Conservation (phyloP, 2,329 filamentous ascomycete genomes). For the Fusarium falciforme region DNA sequence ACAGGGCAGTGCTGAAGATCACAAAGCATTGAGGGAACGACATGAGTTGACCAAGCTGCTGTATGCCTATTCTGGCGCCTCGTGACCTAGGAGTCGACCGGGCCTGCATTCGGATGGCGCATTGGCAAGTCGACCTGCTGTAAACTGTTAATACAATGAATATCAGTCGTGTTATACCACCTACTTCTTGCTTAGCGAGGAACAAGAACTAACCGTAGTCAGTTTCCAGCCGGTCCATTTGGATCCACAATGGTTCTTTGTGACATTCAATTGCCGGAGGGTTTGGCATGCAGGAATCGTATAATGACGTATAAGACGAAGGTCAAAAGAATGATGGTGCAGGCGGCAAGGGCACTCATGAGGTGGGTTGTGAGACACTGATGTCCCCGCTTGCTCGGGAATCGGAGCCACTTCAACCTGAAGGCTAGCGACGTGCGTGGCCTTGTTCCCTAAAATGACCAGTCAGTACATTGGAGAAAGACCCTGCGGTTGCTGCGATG, state of each 20-base stretch:
- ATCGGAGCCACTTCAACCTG: background rate
- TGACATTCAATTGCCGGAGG: background rate
- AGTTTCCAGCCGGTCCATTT: background rate
- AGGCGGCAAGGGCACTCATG: background rate
- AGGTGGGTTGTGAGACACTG: background rate
- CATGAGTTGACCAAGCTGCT: background rate
- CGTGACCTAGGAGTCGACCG: background rate
- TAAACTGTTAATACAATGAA: background rate
- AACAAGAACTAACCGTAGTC: background rate
- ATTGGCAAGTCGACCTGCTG: background rate
- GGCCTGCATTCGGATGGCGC: background rate
- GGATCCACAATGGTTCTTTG: background rate
- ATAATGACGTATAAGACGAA: background rate
- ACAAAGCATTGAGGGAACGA: background rate
- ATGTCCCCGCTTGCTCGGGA: background rate
- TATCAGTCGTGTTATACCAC: background rate
- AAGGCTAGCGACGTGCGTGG: background rate
- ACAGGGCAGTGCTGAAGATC: background rate
- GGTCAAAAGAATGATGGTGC: background rate
- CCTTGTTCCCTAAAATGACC: background rate
- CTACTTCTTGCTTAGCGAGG: background rate
- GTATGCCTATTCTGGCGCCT: background rate
- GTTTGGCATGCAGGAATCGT: background rate
- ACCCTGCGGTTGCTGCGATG: background rate
- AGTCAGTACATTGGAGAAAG: background rate